Conservation (phyloP, 2,329 filamentous ascomycete genomes). For the Dothidotthia symphoricarpi region DNA sequence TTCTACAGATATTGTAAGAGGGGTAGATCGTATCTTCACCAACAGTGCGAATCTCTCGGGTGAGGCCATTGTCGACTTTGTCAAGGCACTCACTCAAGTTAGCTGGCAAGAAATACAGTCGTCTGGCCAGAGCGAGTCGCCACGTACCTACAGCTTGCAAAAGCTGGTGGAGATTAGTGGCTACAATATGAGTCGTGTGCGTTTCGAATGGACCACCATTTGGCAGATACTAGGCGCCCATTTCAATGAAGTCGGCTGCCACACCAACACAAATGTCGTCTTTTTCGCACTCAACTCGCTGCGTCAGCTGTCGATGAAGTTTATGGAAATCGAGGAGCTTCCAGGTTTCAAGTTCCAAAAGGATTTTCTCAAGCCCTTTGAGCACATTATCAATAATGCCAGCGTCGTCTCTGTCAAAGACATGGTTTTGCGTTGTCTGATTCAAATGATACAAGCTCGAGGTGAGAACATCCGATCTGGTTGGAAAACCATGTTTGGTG, state of each 20-base stretch:
- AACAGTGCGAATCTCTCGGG: slow-evolving; percentile 91
- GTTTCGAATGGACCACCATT: slow-evolving; percentile 97
- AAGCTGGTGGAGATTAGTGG: slow-evolving; percentile 99
- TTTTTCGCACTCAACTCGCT: slow-evolving; percentile 97
- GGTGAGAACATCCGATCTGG: slow-evolving; percentile 97
- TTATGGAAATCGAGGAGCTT: slow-evolving; percentile 96
- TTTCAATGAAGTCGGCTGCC: slow-evolving; percentile 96
- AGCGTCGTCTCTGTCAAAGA: slow-evolving; percentile 92
- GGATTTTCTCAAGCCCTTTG: slow-evolving; percentile 96
- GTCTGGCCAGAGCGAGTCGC: slow-evolving; percentile 91
- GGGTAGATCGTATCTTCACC: slow-evolving; percentile 93
- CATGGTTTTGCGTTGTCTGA: slow-evolving; percentile 91
- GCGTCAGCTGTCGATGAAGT: slow-evolving; percentile 94
- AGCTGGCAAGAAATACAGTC: slow-evolving; percentile 99
- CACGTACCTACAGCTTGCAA: slow-evolving; percentile 93
- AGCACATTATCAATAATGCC: slow-evolving; percentile 94
- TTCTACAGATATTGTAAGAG: slow-evolving; percentile 88
- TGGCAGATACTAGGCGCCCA: slow-evolving; percentile 98
- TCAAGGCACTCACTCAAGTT: slow-evolving; percentile 86
- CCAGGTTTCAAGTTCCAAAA: slow-evolving; percentile 99
- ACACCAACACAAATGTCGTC: slow-evolving; percentile 93
- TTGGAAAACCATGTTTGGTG: slow-evolving; percentile 99
- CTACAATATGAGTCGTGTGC: slow-evolving; percentile 98
- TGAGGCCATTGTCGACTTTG: slow-evolving; percentile 94
- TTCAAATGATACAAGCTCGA: slow-evolving; percentile 97